These are phyloP conservation scores for Nicotiana otophora DNA, from an alignment of 257 asterid species.

Conservation along the genomic window DNA sequence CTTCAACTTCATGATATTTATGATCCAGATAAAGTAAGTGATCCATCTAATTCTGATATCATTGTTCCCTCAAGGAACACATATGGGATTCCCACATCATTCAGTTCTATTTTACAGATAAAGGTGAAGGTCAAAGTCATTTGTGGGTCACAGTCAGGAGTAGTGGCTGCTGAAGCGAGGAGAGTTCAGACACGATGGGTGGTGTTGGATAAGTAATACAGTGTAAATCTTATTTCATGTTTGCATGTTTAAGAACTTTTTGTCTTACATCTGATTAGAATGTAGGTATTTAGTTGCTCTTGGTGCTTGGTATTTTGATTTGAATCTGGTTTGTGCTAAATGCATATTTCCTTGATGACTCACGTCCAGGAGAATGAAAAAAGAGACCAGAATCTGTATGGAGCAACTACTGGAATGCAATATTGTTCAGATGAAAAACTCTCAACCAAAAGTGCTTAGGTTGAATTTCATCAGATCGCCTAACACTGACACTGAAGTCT, in stretches of 20 bases:
- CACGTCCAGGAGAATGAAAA: constrained; percentile 47
- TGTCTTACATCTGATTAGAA: not conserved
- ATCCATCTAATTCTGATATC: not conserved
- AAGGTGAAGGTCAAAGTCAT: constrained; percentile 67
- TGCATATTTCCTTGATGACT: not conserved
- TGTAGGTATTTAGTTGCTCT: not conserved
- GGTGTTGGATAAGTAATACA: constrained; percentile 74
- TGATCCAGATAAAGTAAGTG: constrained; percentile 60
- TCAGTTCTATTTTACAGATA: constrained; percentile 31
- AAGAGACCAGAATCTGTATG: constrained; percentile 62
- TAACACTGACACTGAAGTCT: constrained; percentile 18
- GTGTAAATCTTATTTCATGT: constrained; percentile 7
- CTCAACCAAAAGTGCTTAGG: constrained; percentile 64
- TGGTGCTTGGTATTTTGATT: not conserved
- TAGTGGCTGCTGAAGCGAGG: constrained; percentile 75
- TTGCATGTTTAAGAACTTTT: not conserved
- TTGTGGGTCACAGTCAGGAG: constrained; percentile 53
- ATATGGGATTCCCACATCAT: not conserved
- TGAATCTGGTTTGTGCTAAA: not conserved
- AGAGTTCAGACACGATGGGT: constrained; percentile 66
- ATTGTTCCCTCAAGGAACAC: not conserved
- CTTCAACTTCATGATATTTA: constrained; percentile 48
- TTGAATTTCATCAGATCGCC: constrained; percentile 54
- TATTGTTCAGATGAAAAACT: constrained; percentile 52
- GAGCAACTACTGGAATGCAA: constrained; percentile 78